Evolutionary conservation across 2,329 filamentous ascomycete genomes (phyloP), one percentile per base, ranked within the genome.

Genomic region (Aureobasidium sp.): DNA sequence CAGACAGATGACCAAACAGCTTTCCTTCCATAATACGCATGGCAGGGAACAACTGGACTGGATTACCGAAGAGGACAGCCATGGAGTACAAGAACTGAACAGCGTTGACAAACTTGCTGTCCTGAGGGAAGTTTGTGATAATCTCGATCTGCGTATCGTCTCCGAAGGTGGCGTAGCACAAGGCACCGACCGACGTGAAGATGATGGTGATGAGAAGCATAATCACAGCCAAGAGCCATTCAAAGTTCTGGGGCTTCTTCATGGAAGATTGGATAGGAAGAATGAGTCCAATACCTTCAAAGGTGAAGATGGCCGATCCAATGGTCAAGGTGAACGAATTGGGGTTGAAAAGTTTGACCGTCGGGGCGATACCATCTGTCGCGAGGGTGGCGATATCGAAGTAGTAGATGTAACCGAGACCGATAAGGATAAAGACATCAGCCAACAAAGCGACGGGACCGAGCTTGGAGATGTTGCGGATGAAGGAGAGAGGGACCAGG

Each of bases 281-380:
- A 65, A 91, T 89, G 27, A 91, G 82, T 0, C 88, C 88, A 51
- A 91, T 90, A 52, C 88, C 88, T 71, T 91, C 88, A 67, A 90
- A 91, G 0, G 88, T 90, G 75, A 90, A 91, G 69, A 91, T 90
- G 41, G 87, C 84, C 1, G 86, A 84, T 58, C 88, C 88, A 52
- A 91, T 82, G 29, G 87, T 90, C 60, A 90, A 77, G 0, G 88
- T 87, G 70, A 87, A 90, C 62, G 83, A 79, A 29, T 79, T 76
- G 0, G 87, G 84, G 72, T 90, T 90, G 79, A 90, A 90, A 15
- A 88, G 77, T 56, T 79, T 76, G n/a, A 90, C 85, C 0, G 80
- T 82, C 0, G 80, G 76, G 64, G 84, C 80, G 59, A 87, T 77
- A 60, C 87, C 87, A 22, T 80, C 71, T 5, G 73, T 70, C 0